Percentiles rank a stretch among this genome's conserved stretches.
Conservation (phyloP, 345 rosid genomes). For the Erucastrum elatum region DNA sequence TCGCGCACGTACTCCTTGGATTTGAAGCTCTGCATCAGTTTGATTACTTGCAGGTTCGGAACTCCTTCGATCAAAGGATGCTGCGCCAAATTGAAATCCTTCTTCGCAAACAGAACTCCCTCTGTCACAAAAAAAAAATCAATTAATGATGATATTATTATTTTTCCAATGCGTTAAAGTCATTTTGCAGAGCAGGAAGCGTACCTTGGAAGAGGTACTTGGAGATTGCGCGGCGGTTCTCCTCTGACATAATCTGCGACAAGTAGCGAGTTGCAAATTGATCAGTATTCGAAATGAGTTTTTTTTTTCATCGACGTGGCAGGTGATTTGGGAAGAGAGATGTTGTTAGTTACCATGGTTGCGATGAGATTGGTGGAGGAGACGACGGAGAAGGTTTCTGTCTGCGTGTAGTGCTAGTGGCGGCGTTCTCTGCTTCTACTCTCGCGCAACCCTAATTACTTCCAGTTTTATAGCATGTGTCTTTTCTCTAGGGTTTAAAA, state of each 20-base stretch:
- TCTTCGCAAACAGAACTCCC: slow-evolving; percentile 90
- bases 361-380: slow-evolving; percentile 23
- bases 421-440: slow-evolving; percentile 8
- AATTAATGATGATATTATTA: neutral
- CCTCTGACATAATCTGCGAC: slow-evolving; percentile 76
- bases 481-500: slow-evolving; percentile 23
- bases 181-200: neutral
- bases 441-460: slow-evolving; percentile 25
- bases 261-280: neutral
- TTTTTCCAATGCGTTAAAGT: neutral
- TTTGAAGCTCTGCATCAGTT: slow-evolving; percentile 93
- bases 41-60: slow-evolving; percentile 84
- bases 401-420: neutral
- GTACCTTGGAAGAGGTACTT: slow-evolving; percentile 95
- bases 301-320: neutral
- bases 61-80: slow-evolving; percentile 77
- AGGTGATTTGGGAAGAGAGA: neutral
- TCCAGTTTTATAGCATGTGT: slow-evolving; percentile 3
- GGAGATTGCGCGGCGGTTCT: slow-evolving; percentile 90
- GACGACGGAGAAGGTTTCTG: slow-evolving; percentile 21
- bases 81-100: slow-evolving; percentile 78
- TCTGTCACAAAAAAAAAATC: slow-evolving; percentile 40
- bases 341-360: slow-evolving; percentile 23
- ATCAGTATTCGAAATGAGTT: neutral
- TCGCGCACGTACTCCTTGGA: slow-evolving; percentile 90